Base-by-base conservation (phyloP, 306 rosid species). In the Parietaria judaica region DNA sequence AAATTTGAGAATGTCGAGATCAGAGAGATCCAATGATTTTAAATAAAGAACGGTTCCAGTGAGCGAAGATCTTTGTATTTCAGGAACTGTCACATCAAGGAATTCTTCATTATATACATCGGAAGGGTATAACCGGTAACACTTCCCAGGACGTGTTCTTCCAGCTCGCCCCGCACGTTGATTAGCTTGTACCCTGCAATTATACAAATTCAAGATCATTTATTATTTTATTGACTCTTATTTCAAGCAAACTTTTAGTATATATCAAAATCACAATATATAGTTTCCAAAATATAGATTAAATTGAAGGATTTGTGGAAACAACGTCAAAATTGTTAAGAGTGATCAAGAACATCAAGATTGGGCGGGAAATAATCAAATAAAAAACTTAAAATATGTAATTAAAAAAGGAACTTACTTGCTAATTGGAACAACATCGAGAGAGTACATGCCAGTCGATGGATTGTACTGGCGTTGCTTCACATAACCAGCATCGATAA, bases 101-200 rank as follows among this genome's bases (percentile, higher is more conserved):
- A 92, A 81, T 14, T 88, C 88, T 45, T 85, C 96, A 9, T 82
- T 67, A 72, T 83, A 92, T 58, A 82, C 35, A 4, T 16, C 65
- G 51, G 86, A 84, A 80, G 96, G 83, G 74, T 92, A 92, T 49
- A 92, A 70, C 7, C 95, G 91, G 63, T 92, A 88, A 85, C 98
- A 92, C 79, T 86, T 92, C 74, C 98, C 96, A 11, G 94, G 95
- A 51, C 90, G 83, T 46, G 98, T 92, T 74, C 98, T 84, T 77
- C 98, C 98, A 57, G 98, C 98, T 80, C 96, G 81, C 53, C 98
- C 96, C 37, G 94, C 90, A 58, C 98, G 95, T 73, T 92, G 98
- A 68, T 79, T 82, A 63, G 98, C 98, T 80, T 92, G 96, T 72
- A 92, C 98, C 78, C 95, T 92, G 86, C 68, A 72, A 77, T 60